Evolutionary conservation across 2,329 filamentous ascomycete species (phyloP).

Genomic region (Emericellopsis cladophorae): DNA sequence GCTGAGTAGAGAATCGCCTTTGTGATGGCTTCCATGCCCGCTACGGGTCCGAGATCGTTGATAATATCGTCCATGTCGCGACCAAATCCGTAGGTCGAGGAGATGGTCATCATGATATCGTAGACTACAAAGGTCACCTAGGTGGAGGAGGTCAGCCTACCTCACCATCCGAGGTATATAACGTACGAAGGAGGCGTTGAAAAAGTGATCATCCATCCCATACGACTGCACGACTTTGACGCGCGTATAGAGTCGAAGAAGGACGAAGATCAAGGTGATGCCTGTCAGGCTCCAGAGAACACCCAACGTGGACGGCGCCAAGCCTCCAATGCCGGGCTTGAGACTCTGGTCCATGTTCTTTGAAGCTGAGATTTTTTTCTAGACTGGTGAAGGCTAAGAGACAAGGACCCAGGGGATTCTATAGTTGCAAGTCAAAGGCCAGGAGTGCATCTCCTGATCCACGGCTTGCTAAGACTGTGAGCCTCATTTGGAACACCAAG

Average conservation of each 20-base stretch:
- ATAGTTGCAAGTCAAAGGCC: no score
- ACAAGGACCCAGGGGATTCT: no score
- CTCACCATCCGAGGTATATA: slow-evolving; percentile 1
- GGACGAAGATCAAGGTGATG: slow-evolving; percentile 13
- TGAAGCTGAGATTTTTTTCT: no score
- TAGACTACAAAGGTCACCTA: slow-evolving; percentile 3
- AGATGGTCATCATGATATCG: slow-evolving; percentile 13
- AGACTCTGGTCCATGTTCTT: no score
- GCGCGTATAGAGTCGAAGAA: slow-evolving; percentile 20
- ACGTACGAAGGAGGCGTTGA: slow-evolving; percentile 12
- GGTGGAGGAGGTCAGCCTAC: background rate
- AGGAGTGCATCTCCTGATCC: no score
- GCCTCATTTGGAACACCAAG: no score
- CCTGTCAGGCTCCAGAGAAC: slow-evolving; percentile 8
- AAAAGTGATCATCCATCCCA: slow-evolving; percentile 18
- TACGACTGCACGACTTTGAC: slow-evolving; percentile 10
- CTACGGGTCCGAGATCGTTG: background rate
- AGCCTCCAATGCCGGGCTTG: background rate
- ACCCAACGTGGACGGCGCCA: background rate
- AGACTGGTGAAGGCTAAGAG: no score
- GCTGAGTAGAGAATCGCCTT: slow-evolving; percentile 6
- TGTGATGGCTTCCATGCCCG: slow-evolving; percentile 1
- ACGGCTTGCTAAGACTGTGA: no score
- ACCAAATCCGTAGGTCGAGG: slow-evolving; percentile 17
- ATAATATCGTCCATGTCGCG: slow-evolving; percentile 7